Evolutionary conservation across 169 alveolate genomes (phyloP).

Genomic region (Cryptosporidium xiaoi): DNA sequence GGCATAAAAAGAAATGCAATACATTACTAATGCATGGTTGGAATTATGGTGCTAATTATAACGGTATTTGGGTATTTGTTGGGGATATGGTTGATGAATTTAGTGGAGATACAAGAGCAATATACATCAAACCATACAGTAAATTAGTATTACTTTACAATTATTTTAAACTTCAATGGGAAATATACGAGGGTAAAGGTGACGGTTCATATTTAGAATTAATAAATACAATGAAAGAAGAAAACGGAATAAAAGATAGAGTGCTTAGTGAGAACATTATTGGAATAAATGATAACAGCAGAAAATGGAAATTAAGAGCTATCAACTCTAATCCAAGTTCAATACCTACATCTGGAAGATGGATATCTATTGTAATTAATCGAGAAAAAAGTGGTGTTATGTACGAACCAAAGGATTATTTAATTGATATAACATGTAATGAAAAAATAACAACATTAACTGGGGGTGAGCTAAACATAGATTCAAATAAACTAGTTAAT

Average conservation of each 20-base stretch:
- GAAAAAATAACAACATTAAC: conserved; percentile 14
- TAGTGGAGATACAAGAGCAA: conserved; percentile 43
- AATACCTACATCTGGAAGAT: conserved; percentile 48
- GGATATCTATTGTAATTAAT: conserved; percentile 5
- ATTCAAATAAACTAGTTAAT: conserved; percentile 8
- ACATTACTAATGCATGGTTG: conserved; percentile 61
- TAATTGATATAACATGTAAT: conserved; percentile 49
- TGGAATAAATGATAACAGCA: neutral
- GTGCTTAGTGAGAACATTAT: conserved; percentile 20
- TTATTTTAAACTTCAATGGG: conserved; percentile 61
- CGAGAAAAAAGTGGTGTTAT: neutral
- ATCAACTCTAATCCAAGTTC: conserved; percentile 47
- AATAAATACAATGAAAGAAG: conserved; percentile 11
- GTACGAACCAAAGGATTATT: neutral
- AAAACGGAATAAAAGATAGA: conserved; percentile 26
- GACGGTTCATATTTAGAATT: conserved; percentile 26
- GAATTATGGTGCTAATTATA: conserved; percentile 50
- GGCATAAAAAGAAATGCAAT: conserved; percentile 25
- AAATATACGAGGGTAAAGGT: conserved; percentile 36
- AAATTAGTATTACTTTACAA: conserved; percentile 38
- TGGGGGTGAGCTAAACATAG: neutral
- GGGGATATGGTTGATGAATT: conserved; percentile 39
- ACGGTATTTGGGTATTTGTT: conserved; percentile 60
- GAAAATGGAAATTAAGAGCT: conserved; percentile 48
- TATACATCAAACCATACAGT: conserved; percentile 63